These are phyloP conservation scores for Puccinia coronata DNA, from an alignment of 1,284 basidiomycete species.

Conservation along the genomic window DNA sequence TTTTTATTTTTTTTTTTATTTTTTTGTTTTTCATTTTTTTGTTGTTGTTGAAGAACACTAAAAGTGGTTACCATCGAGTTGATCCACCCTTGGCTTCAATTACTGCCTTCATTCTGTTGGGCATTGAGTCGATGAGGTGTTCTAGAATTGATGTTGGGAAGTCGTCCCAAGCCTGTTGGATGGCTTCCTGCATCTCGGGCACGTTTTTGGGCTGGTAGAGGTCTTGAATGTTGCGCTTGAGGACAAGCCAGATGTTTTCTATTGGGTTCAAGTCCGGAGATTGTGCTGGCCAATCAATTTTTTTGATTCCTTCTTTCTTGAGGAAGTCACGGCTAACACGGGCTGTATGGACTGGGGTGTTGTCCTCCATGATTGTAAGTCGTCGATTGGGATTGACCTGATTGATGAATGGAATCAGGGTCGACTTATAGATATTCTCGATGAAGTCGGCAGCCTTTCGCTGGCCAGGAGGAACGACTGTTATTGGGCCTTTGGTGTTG, in stretches of 20 bases:
- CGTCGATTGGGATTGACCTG: neutral
- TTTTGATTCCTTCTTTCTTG: neutral
- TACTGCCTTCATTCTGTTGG: too few relatives aligned
- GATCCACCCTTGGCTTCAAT: too few relatives aligned
- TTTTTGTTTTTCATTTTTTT: too few relatives aligned
- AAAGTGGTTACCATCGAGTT: too few relatives aligned
- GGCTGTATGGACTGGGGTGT: neutral
- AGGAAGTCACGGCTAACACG: neutral
- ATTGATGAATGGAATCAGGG: neutral
- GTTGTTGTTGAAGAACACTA: too few relatives aligned
- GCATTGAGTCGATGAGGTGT: too few relatives aligned
- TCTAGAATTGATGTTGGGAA: too few relatives aligned
- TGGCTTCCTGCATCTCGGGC: too few relatives aligned
- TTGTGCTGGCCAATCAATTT: constrained; percentile 25
- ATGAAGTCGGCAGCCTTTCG: neutral
- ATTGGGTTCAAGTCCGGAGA: constrained; percentile 43
- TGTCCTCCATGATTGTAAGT: constrained; percentile 14
- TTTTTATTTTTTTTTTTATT: too few relatives aligned
- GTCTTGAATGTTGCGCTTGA: constrained; percentile 19
- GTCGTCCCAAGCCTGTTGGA: too few relatives aligned
- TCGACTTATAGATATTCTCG: neutral
- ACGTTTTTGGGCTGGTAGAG: too few relatives aligned
- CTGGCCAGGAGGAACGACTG: neutral
- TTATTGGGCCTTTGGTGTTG: neutral
- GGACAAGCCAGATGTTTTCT: constrained; percentile 23